These are phyloP conservation scores for Fusarium nygamai DNA, from an alignment of 2,329 filamentous ascomycete species.

Conservation along the genomic window DNA sequence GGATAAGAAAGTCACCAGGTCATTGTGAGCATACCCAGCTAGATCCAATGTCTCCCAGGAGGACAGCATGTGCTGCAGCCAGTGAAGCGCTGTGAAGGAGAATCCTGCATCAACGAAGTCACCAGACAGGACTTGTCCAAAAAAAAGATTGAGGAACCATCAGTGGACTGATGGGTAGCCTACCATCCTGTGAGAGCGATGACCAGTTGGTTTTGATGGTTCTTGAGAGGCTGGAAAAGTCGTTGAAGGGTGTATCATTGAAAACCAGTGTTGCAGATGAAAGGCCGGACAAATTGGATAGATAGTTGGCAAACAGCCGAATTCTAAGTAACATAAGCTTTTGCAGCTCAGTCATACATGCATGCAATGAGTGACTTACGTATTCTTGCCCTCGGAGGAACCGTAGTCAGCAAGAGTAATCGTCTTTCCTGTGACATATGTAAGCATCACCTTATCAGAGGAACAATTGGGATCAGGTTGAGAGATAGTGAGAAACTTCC, in stretches of 20 bases:
- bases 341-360: rapidly evolving
- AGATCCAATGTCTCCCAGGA: not conserved
- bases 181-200: not conserved
- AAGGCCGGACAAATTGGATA: not conserved
- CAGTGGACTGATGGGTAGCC: not conserved
- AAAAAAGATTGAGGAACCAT: not conserved
- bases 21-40: not conserved
- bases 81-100: not conserved
- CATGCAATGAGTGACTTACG: rapidly evolving
- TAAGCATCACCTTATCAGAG: too few relatives aligned
- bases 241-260: not conserved
- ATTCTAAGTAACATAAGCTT: not conserved
- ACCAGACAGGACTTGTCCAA: not conserved
- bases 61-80: not conserved
- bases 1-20: not conserved
- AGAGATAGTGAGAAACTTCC: too few relatives aligned
- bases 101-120: not conserved
- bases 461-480: too few relatives aligned
- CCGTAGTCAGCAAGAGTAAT: not conserved
- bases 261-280: not conserved
- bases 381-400: not conserved
- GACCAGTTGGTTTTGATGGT: not conserved
- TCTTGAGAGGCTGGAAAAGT: not conserved
- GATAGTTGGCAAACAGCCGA: not conserved
- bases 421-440: rapidly evolving